Evolutionary conservation across 257 asterid species (phyloP), one percentile per base, ranked within the genome.

Genomic region (Echites panduratus): DNA sequence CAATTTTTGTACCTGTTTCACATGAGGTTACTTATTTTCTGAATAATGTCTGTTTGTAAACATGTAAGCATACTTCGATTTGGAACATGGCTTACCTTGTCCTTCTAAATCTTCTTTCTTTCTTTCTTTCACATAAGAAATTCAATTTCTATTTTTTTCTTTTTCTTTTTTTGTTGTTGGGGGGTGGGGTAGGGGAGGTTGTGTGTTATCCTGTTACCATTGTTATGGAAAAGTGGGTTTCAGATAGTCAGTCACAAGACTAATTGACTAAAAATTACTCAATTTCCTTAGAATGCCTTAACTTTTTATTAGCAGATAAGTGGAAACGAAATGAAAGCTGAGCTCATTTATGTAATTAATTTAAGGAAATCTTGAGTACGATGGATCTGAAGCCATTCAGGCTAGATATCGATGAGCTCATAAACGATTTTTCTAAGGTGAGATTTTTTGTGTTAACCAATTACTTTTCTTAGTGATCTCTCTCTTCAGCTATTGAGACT

Each of bases 331-430:
- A 14, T 35, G 68, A 62, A 62, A 35, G 47, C 67, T 32, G 67
- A 62, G 10, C 20, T 35, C 19, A 9, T 62, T 32, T 20, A 20
- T 27, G n/a, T 61, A 29, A 13, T 29, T 32, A 27, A 29, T 13
- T 29, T 22, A 1, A 61, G 43, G 2, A 3, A 0, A 61, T 27
- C 66, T 58, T 58, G 3, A 10, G 19, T 58, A 58, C 35, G 0
- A 94, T 91, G 96, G 97, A 89, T 73, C 81, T 89, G 73, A 87
- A 84, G 81, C 86, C 85, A 17, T 93, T 89, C 90, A 87, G 87
- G 85, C 82, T 78, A 78, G 98, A 94, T 79, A 89, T 91, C 63
- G 96, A 91, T 73, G 96, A 89, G 78, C 96, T 94, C 63, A 84
- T 94, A 9, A 79, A 72, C 72, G 93, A 86, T 74, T 94, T 89